These are phyloP conservation scores for Podosphaera xanthii DNA, from an alignment of 2,329 filamentous ascomycete species.

Conservation along the genomic window DNA sequence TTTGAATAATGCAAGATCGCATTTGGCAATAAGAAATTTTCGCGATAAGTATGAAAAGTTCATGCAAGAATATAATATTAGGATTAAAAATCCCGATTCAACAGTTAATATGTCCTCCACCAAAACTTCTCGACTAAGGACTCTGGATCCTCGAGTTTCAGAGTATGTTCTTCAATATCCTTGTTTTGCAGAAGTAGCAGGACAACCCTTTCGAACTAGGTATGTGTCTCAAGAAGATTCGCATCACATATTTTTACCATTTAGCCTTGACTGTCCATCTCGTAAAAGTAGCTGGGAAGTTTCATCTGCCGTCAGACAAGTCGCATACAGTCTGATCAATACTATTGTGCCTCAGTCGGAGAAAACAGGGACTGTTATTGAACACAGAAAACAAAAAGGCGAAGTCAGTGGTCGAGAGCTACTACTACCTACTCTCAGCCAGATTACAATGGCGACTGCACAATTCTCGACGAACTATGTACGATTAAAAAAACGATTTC, in stretches of 20 bases:
- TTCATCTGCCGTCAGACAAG: slow-evolving; percentile 24
- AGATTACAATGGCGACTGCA: slow-evolving; percentile 11
- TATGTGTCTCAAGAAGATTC: slow-evolving; percentile 2
- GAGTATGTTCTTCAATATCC: slow-evolving; percentile 25
- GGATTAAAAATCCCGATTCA: neutral
- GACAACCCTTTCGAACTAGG: slow-evolving; percentile 10
- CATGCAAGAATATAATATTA: slow-evolving; percentile 8
- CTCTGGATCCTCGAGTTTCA: slow-evolving; percentile 25
- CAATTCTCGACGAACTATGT: slow-evolving; percentile 6
- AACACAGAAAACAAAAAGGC: slow-evolving; percentile 13
- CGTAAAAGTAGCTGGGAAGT: slow-evolving; percentile 33
- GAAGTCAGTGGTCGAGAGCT: slow-evolving; percentile 11
- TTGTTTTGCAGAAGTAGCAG: slow-evolving; percentile 7
- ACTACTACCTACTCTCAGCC: slow-evolving; percentile 7
- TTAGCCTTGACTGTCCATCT: slow-evolving; percentile 33
- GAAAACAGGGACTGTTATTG: slow-evolving; percentile 8
- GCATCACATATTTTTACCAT: slow-evolving; percentile 36
- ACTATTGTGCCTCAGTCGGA: slow-evolving; percentile 12
- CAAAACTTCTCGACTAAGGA: slow-evolving; percentile 3
- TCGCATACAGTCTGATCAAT: slow-evolving; percentile 32
- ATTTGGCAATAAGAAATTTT: slow-evolving; percentile 6
- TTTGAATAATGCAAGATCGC: slow-evolving; percentile 7
- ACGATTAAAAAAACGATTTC: slow-evolving; percentile 5
- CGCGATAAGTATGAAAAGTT: slow-evolving; percentile 9
- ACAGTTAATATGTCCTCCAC: neutral